Percentiles rank a stretch among this genome's conserved stretches.
phyloP scores from a whole-genome alignment of 768 basidiomycete species.

The Plicaturopsis crispa region DNA sequence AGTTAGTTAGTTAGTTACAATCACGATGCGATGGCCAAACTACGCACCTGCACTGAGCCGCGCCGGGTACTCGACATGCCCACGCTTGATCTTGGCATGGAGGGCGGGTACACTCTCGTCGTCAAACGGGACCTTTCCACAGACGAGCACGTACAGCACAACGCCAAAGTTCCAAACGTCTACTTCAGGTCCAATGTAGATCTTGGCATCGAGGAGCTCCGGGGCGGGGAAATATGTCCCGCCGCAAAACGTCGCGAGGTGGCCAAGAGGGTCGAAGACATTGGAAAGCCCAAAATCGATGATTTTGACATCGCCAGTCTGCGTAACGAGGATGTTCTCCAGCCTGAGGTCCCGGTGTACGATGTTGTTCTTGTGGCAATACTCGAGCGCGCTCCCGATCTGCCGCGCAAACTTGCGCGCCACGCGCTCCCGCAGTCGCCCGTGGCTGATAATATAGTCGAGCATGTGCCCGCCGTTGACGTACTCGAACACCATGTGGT shows the following conservation, averaged over 20 bases:
- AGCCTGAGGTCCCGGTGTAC: slow-evolving; percentile 99
- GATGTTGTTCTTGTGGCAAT: slow-evolving; percentile 95
- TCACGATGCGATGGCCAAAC: too few species aligned
- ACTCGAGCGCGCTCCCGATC: slow-evolving; percentile 92
- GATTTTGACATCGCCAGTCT: slow-evolving; percentile 98
- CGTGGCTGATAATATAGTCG: slow-evolving; percentile 99
- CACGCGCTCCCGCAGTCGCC: slow-evolving; percentile 90
- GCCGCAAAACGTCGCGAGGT: slow-evolving; percentile 94
- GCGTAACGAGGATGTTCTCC: slow-evolving; percentile 98
- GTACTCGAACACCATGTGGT: slow-evolving; percentile 99
- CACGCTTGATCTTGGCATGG: slow-evolving; percentile 98
- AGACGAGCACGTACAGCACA: slow-evolving; percentile 94
- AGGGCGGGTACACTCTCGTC: slow-evolving; percentile 99
- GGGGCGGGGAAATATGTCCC: slow-evolving; percentile 98
- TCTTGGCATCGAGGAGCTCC: slow-evolving; percentile 92
- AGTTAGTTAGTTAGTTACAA: too few species aligned
- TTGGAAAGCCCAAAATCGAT: slow-evolving; percentile 99
- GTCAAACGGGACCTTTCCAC: slow-evolving; percentile 98
- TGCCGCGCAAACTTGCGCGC: slow-evolving; percentile 97
- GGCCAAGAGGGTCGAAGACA: slow-evolving; percentile 74
- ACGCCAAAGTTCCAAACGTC: slow-evolving; percentile 99
- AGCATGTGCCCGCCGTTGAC: slow-evolving; percentile 99
- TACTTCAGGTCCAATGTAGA: slow-evolving; percentile 96
- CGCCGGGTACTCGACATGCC: slow-evolving; percentile 92
- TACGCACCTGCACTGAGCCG: slow-evolving; percentile 90